Evolutionary conservation across 257 asterid genomes (phyloP), one percentile per base, ranked within the genome.

Genomic region (Solanum boliviense): DNA sequence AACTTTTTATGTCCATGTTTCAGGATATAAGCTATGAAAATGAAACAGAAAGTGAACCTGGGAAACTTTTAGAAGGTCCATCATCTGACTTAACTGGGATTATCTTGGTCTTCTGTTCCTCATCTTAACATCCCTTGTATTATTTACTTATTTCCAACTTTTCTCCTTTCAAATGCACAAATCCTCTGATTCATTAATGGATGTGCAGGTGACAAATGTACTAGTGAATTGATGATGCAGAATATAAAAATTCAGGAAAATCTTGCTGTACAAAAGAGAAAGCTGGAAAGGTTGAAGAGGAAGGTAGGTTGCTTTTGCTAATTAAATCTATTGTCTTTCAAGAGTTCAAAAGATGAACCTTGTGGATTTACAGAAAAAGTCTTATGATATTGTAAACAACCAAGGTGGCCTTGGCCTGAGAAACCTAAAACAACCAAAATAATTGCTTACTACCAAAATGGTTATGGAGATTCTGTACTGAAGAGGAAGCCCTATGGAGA

Each of bases 261-360:
- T 88, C 94, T 97, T 84, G 87, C 91, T 72, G 27, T 88, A 87
- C 91, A 92, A 85, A 93, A 90, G 94, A 95, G 94, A 91, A 97
- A 95, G 91, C 88, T 97, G 89, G 94, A 94, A 76, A 93, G 90
- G 89, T 86, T 96, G 91, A 93, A 52, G 91, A 92, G 91, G 94
- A 95, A 96, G 99, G 99, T 95, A 67, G 46, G 46, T 79, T 86
- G 70, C 87, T 73, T 13, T 39, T 86, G 81, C 39, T 72, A 31
- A 46, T 81, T 34, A 46, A 81, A 81, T 81, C 68, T 46, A 9
- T 7, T 46, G 39, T 81, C 68, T 46, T 79, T 81, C 41, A 48
- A 46, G 68, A 81, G n/a, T 29, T 46, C 68, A 16, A 81, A 46
- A 81, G 60, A 29, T 81, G 85, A 81, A 46, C 68, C 68, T 29